A percentile compares a stretch with the other conserved stretches of the same genome.
Evolutionary conservation across 176 grass and related monocot species (phyloP).

Genomic region (Puya raimondii): DNA sequence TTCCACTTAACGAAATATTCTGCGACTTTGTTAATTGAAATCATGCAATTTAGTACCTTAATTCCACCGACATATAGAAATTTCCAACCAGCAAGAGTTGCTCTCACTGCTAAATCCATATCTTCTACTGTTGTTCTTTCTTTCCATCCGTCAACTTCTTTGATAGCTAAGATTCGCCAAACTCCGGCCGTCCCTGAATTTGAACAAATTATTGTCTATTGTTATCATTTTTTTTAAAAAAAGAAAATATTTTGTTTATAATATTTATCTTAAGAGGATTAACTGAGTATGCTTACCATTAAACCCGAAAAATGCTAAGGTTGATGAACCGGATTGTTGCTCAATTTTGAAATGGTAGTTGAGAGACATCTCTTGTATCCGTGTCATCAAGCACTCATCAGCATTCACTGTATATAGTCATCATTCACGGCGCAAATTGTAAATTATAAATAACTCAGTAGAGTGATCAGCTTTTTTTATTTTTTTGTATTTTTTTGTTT

Average conservation of each 20-base stretch:
- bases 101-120: conserved; percentile 76
- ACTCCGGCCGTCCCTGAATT: conserved; percentile 52
- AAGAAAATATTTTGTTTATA: not conserved
- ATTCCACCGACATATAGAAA: conserved; percentile 65
- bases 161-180: conserved; percentile 58
- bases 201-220: not conserved
- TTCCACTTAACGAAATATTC: too few species aligned
- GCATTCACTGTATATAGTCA: conserved; percentile 38
- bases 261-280: not conserved
- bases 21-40: not conserved
- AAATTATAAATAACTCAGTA: not conserved
- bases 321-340: conserved; percentile 57
- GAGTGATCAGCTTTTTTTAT: not conserved
- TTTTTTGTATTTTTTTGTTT: not conserved
- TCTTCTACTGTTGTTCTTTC: conserved; percentile 70
- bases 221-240: not conserved
- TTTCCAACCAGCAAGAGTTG: conserved; percentile 65
- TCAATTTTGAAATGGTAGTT: conserved; percentile 78
- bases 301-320: conserved; percentile 59
- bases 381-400: conserved; percentile 74
- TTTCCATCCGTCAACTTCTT: conserved; percentile 74
- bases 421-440: not conserved
- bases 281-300: conserved; percentile 36
- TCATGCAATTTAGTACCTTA: conserved; percentile 30
- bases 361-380: conserved; percentile 80